phyloP scores from a whole-genome alignment of 1,284 basidiomycete genomes.

The Amylostereum areolatum region DNA sequence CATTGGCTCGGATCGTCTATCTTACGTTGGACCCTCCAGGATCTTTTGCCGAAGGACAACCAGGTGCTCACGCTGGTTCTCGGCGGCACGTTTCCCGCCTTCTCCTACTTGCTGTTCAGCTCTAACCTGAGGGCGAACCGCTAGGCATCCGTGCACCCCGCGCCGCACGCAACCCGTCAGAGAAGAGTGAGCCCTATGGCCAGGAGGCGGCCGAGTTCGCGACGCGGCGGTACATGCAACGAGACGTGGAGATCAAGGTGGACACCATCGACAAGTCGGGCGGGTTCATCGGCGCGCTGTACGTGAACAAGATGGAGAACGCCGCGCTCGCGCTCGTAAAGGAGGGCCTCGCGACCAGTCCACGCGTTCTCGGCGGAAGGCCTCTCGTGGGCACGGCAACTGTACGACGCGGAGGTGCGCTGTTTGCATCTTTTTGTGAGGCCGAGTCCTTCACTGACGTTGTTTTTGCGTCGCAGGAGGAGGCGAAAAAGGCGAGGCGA shows the following conservation, averaged over 20 bases:
- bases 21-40: slow-evolving; percentile 31
- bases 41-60: slow-evolving; percentile 89
- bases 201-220: slow-evolving; percentile 80
- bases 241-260: slow-evolving; percentile 91
- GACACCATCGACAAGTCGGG: slow-evolving; percentile 91
- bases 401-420: slow-evolving; percentile 84
- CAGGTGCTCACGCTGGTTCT: slow-evolving; percentile 87
- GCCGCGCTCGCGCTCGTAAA: slow-evolving; percentile 76
- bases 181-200: slow-evolving; percentile 90
- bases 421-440: no score
- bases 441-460: no score
- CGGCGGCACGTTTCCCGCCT: slow-evolving; percentile 44
- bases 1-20: background rate
- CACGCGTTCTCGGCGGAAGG: slow-evolving; percentile 86
- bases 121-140: slow-evolving; percentile 5
- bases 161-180: slow-evolving; percentile 72
- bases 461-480: no score
- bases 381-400: slow-evolving; percentile 71
- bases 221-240: slow-evolving; percentile 80
- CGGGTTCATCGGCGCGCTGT: slow-evolving; percentile 91
- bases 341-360: slow-evolving; percentile 81
- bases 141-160: slow-evolving; percentile 81
- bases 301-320: slow-evolving; percentile 78
- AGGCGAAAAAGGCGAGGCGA: no score
- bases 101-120: slow-evolving; percentile 3